Percentiles rank a stretch among this genome's conserved stretches.
Conservation (phyloP, 345 rosid genomes). For the Draba incana region DNA sequence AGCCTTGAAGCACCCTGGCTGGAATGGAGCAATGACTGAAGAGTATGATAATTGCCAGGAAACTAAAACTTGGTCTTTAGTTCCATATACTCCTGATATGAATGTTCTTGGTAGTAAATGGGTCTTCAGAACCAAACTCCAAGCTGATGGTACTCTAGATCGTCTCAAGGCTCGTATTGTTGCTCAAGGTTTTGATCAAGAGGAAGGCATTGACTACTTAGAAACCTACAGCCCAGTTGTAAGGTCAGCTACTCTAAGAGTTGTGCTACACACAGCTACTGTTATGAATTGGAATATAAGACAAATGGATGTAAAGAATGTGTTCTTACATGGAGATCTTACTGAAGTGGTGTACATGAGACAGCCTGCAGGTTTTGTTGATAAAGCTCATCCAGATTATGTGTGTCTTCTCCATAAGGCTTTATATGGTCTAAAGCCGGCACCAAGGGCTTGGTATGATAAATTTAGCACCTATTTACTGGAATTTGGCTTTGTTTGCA, state of each 20-base stretch:
- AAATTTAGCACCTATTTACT: not conserved
- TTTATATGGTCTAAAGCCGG: not conserved
- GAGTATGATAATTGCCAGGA: not conserved
- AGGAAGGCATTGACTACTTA: not conserved
- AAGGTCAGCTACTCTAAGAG: not conserved
- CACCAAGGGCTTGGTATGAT: not conserved
- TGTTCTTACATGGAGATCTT: not conserved
- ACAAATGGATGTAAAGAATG: not conserved
- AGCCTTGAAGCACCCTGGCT: not conserved
- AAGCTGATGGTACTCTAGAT: not conserved
- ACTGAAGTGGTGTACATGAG: not conserved
- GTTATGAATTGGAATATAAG: not conserved
- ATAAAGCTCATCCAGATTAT: not conserved
- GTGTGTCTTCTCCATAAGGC: not conserved
- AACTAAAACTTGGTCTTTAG: not conserved
- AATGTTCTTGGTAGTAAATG: not conserved
- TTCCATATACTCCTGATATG: not conserved
- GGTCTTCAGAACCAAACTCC: not conserved
- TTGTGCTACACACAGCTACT: not conserved
- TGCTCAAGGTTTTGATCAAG: not conserved
- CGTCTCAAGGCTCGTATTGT: not conserved
- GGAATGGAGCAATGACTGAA: not conserved
- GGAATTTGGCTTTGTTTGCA: not conserved
- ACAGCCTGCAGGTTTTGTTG: not conserved
- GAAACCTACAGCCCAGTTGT: not conserved